Evolutionary conservation across 1,139 yeast species (phyloP).

Genomic region (Kodamaea sp.): DNA sequence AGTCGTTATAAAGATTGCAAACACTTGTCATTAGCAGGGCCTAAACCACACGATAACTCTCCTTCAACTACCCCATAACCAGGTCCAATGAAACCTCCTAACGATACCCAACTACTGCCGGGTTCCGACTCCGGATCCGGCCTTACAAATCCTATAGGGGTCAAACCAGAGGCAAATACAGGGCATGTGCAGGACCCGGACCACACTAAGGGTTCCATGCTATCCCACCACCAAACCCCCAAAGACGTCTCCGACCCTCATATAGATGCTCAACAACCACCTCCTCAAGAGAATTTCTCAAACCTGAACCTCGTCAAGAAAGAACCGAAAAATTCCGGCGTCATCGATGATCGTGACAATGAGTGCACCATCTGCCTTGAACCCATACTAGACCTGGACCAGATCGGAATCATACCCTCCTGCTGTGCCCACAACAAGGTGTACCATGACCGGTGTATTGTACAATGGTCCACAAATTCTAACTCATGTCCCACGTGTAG

Average conservation of each 20-base stretch:
- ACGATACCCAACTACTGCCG: no score
- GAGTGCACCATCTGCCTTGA: conserved; percentile 57
- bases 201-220: no score
- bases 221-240: neutral
- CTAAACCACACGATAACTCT: no score
- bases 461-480: conserved; percentile 49
- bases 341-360: conserved; percentile 17
- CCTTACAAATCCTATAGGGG: no score
- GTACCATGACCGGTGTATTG: conserved; percentile 49
- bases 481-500: conserved; percentile 59
- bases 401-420: conserved; percentile 37
- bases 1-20: no score
- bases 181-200: neutral
- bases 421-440: conserved; percentile 37
- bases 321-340: neutral
- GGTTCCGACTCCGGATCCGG: no score
- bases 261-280: no score
- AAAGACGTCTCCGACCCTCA: neutral
- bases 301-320: no score
- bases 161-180: neutral
- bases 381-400: conserved; percentile 20
- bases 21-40: no score
- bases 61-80: no score
- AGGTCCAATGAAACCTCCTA: no score
- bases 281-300: no score